These are phyloP conservation scores for Aspergillus brunneoviolaceus DNA, from an alignment of 2,329 filamentous ascomycete species.

Conservation along the genomic window DNA sequence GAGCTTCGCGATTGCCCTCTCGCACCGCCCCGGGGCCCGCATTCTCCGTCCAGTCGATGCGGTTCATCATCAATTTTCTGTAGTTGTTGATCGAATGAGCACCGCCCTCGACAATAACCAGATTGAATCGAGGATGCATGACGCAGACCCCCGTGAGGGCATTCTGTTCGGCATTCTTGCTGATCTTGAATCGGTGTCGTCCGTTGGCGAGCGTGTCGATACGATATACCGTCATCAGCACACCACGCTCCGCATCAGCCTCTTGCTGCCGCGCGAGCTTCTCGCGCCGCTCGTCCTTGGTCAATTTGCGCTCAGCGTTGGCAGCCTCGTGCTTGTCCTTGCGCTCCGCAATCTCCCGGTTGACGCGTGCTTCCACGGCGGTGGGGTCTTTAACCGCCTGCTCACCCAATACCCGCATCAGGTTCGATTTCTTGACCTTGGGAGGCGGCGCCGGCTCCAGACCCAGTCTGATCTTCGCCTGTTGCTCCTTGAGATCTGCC, in stretches of 20 bases:
- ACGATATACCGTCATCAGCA: constrained; percentile 84
- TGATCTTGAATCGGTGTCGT: constrained; percentile 89
- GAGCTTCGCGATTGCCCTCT: constrained; percentile 60
- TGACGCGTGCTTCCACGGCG: constrained; percentile 91
- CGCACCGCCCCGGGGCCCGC: constrained; percentile 61
- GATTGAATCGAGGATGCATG: constrained; percentile 82
- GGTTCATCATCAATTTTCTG: constrained; percentile 89
- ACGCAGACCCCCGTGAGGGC: constrained; percentile 86
- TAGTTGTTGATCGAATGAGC: constrained; percentile 78
- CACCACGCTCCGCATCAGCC: constrained; percentile 81
- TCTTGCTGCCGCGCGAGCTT: constrained; percentile 82
- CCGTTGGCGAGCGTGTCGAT: constrained; percentile 88
- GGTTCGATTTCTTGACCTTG: constrained; percentile 95
- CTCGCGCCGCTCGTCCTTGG: constrained; percentile 80
- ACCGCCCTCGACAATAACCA: constrained; percentile 91
- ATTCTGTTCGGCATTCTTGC: constrained; percentile 86
- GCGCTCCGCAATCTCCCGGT: constrained; percentile 86
- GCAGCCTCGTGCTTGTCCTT: constrained; percentile 71
- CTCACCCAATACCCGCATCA: constrained; percentile 95
- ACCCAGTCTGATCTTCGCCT: constrained; percentile 91
- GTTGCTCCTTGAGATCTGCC: constrained; percentile 91
- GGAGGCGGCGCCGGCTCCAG: constrained; percentile 86
- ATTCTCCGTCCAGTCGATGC: constrained; percentile 94
- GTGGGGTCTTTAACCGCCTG: constrained; percentile 94
- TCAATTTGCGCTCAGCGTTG: constrained; percentile 85